These are phyloP conservation scores for Diaporthe vexans DNA, from an alignment of 2,329 filamentous ascomycete genomes.

Conservation along the genomic window DNA sequence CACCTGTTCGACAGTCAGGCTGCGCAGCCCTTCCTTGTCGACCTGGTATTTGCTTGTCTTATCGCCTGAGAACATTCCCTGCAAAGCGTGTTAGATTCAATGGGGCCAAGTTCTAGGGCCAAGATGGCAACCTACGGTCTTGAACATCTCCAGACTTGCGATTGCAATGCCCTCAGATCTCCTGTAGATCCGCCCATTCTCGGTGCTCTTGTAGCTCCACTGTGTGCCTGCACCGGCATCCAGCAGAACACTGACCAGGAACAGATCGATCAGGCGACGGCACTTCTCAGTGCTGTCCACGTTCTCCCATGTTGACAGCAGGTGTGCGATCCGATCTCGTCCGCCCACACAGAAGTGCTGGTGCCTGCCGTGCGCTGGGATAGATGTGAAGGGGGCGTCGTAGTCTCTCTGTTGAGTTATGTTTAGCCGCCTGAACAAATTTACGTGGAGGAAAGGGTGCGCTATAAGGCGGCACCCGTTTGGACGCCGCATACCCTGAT, in stretches of 20 bases:
- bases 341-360: slow-evolving; percentile 89
- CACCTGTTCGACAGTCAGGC: slow-evolving; percentile 80
- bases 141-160: slow-evolving; percentile 90
- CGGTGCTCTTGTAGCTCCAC: slow-evolving; percentile 94
- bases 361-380: slow-evolving; percentile 89
- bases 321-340: slow-evolving; percentile 78
- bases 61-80: slow-evolving; percentile 89
- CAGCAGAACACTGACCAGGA: slow-evolving; percentile 83
- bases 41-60: slow-evolving; percentile 87
- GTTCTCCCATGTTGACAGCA: slow-evolving; percentile 75
- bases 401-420: slow-evolving; percentile 62
- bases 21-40: slow-evolving; percentile 83
- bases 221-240: slow-evolving; percentile 90
- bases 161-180: slow-evolving; percentile 91
- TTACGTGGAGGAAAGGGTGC: not conserved
- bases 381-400: slow-evolving; percentile 69
- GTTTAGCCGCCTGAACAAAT: slow-evolving; percentile 29
- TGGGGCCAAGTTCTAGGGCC: not conserved
- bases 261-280: slow-evolving; percentile 82
- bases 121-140: slow-evolving; percentile 63
- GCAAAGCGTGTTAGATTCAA: slow-evolving; percentile 27
- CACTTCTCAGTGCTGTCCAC: slow-evolving; percentile 82
- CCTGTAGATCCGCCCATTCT: slow-evolving; percentile 85
- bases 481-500: slow-evolving; percentile 79
- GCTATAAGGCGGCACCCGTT: not conserved